Evolutionary conservation across 768 basidiomycete species (phyloP), one percentile per base, ranked within the genome.

Genomic region (Leucocoprinus leucothites): DNA sequence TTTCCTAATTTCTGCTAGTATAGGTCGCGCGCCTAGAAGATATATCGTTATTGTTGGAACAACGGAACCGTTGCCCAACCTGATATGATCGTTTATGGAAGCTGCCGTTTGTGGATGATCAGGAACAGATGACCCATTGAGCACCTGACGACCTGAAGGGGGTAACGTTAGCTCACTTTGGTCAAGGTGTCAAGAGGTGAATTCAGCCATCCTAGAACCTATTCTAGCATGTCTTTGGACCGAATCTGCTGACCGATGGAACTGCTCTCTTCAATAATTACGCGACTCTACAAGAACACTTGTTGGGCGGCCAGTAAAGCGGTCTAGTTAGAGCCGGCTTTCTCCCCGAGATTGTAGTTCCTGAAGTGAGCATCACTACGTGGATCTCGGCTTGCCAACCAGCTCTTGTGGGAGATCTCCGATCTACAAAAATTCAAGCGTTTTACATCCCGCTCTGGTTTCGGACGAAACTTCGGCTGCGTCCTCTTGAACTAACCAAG

Each of bases 401-500:
- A 14, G 47, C 41, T 41, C 13, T 45, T 34, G 40, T 31, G 14
- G 46, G 40, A 36, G 36, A 59, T 59, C 53, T 59, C 54, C 40
- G 54, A 56, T 48, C 51, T 43, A 35, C 31, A 41, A 22, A n/a
- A 22, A n/a, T 34, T 26, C 51, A 54, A 60, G 56, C 48, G 31
- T 43, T 56, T 48, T 43, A 56, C 52, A 19, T 28, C 46, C 18
- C 22, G 40, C 36, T 40, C 18, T 42, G 26, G n/a, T 48, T 59
- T 45, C 41, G 48, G 56, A 41, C 51, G 31, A 35, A 48, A 49
- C 14, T 11, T 56, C 58, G 58, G 58, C 57, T 58, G 50, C 47
- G 45, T 52, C 31, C 35, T 42, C 34, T 46, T 44, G 22, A 48
- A 51, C 60, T 59, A 59, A 56, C 56, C 53, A 42, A 56, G 35